Conservation (phyloP, 1,284 basidiomycete genomes). For the Leccinum huronense region DNA sequence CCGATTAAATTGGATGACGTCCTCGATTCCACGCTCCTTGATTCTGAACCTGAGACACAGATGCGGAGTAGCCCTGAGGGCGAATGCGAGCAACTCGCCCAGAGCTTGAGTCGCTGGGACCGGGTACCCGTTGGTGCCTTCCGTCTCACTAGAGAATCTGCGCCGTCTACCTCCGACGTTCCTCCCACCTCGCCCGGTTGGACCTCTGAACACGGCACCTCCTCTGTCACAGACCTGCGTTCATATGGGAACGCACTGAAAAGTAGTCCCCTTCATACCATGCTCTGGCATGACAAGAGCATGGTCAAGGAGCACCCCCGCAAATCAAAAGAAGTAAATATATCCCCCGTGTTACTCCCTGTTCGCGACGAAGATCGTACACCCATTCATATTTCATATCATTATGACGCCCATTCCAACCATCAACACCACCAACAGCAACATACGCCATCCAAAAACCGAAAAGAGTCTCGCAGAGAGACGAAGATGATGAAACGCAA, state of each 20-base stretch:
- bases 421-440: constrained; percentile 35
- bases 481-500: constrained; percentile 63
- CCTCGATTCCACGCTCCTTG: constrained; percentile 70
- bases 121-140: constrained; percentile 71
- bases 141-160: constrained; percentile 58
- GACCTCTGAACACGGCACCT: constrained; percentile 28
- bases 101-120: constrained; percentile 64
- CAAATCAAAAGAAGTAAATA: constrained; percentile 33
- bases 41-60: constrained; percentile 45
- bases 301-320: constrained; percentile 21
- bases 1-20: constrained; percentile 76
- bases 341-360: constrained; percentile 57
- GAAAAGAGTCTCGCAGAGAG: constrained; percentile 60
- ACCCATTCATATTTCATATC: constrained; percentile 39
- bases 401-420: constrained; percentile 29
- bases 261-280: constrained; percentile 53
- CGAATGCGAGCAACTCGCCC: constrained; percentile 37
- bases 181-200: constrained; percentile 32
- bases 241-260: constrained; percentile 46
- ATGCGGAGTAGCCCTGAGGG: constrained; percentile 29
- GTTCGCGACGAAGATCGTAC: constrained; percentile 57
- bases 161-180: constrained; percentile 27
- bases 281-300: constrained; percentile 53
- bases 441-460: constrained; percentile 43
- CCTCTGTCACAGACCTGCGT: constrained; percentile 19